phyloP scores from a whole-genome alignment of 108 stramenopile species.

The Skeletonema menzelii region DNA sequence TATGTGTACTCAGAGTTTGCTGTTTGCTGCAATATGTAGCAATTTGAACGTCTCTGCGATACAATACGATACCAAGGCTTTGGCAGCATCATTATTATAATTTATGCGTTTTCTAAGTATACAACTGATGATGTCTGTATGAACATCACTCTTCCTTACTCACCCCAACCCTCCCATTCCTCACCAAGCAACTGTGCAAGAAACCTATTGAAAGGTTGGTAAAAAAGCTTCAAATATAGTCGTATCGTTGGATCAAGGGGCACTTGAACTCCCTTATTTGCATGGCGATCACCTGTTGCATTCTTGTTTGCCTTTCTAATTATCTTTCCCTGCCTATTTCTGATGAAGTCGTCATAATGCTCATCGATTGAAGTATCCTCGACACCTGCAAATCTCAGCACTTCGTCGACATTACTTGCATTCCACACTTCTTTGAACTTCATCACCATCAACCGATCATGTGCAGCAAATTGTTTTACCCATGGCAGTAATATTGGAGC shows the following conservation, averaged over 20 bases:
- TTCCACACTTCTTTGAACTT: background rate
- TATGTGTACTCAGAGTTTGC: no score
- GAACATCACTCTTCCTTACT: background rate
- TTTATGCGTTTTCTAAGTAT: no score
- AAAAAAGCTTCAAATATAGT: background rate
- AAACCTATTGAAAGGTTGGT: slow-evolving; percentile 11
- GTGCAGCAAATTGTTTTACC: slow-evolving; percentile 1
- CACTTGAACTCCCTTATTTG: background rate
- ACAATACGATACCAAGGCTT: no score
- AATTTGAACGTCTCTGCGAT: no score
- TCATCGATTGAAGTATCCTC: background rate
- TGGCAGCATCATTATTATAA: no score
- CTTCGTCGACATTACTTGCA: background rate
- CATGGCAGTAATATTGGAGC: slow-evolving; percentile 11
- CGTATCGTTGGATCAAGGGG: background rate
- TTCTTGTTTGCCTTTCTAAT: background rate
- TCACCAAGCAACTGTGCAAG: slow-evolving; percentile 10
- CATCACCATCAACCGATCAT: slow-evolving; percentile 19
- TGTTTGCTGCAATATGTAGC: no score
- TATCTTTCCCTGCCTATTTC: background rate
- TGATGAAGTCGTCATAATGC: background rate
- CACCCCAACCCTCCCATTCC: slow-evolving; percentile 5
- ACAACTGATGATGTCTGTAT: no score
- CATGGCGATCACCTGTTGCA: background rate
- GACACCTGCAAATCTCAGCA: slow-evolving; percentile 8